Conservation (phyloP, 768 basidiomycete species). For the Nidularia pulvinata region DNA sequence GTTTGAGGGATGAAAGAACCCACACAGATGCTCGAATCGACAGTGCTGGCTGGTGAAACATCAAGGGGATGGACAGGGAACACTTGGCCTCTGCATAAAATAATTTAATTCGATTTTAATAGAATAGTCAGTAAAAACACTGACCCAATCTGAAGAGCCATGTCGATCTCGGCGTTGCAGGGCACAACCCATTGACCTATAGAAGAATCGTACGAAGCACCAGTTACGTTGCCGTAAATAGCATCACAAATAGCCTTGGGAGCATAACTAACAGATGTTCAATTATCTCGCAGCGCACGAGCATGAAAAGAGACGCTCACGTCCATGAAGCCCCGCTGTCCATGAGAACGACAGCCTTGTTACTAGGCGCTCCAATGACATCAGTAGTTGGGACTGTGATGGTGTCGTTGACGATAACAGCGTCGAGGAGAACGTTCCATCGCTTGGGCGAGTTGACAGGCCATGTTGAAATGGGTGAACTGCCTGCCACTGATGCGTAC, state of each 20-base stretch:
- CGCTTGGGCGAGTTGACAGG: conserved; percentile 60
- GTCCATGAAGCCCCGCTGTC: conserved; percentile 86
- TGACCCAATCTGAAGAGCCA: conserved; percentile 79
- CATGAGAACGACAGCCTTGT: conserved; percentile 73
- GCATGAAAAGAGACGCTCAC: conserved; percentile 32
- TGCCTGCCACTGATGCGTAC: conserved; percentile 61
- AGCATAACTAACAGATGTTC: conserved; percentile 51
- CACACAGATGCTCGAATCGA: conserved; percentile 53
- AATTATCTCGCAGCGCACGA: background rate
- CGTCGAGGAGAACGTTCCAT: conserved; percentile 81
- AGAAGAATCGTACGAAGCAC: conserved; percentile 53
- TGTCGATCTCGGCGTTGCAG: conserved; percentile 71
- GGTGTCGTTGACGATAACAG: conserved; percentile 58
- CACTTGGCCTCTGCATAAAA: conserved; percentile 53
- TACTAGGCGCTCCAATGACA: conserved; percentile 57
- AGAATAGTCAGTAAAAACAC: conserved; percentile 14
- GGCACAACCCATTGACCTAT: conserved; percentile 73
- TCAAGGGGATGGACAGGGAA: conserved; percentile 84
- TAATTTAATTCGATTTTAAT: background rate
- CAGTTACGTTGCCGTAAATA: conserved; percentile 68
- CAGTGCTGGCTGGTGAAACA: conserved; percentile 47
- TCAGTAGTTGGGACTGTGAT: conserved; percentile 51
- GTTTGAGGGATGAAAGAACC: conserved; percentile 76
- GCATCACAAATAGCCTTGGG: conserved; percentile 62
- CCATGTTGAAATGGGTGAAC: conserved; percentile 69